Evolutionary conservation across 1,139 yeast genomes (phyloP).

Genomic region (Diutina scorzettiae): DNA sequence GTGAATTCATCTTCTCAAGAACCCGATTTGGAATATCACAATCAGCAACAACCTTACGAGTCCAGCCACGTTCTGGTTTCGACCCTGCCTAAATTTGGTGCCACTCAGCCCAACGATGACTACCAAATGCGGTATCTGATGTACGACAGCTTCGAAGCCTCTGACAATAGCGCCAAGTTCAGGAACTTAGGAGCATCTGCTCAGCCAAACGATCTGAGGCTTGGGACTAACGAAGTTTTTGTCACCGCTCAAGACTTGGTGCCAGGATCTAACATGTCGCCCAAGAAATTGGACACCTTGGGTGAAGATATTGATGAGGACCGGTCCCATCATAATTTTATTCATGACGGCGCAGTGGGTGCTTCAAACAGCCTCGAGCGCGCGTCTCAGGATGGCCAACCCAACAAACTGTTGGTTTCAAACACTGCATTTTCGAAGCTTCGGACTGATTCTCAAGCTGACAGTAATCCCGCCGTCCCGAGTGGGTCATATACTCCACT

Average conservation of each 20-base stretch:
- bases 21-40: background rate
- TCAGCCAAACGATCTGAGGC: background rate
- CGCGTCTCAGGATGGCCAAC: too few species aligned
- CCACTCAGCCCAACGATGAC: background rate
- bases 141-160: background rate
- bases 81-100: background rate
- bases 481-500: background rate
- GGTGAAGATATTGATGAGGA: background rate
- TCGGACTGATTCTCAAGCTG: background rate
- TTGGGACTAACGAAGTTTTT: background rate
- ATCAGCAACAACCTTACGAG: background rate
- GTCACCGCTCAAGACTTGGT: background rate
- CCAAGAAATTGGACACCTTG: background rate
- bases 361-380: too few species aligned
- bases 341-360: too few species aligned
- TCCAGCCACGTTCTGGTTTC: background rate
- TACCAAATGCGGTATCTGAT: conserved; percentile 1
- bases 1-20: too few species aligned
- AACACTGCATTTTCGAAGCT: conserved; percentile 1
- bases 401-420: conserved; percentile 1
- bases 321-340: background rate
- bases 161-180: conserved; percentile 1
- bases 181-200: conserved; percentile 3
- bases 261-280: background rate
- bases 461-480: background rate